Base-by-base conservation (phyloP, 495 filamentous ascomycete genomes). In the Penicillium malachiteum region DNA sequence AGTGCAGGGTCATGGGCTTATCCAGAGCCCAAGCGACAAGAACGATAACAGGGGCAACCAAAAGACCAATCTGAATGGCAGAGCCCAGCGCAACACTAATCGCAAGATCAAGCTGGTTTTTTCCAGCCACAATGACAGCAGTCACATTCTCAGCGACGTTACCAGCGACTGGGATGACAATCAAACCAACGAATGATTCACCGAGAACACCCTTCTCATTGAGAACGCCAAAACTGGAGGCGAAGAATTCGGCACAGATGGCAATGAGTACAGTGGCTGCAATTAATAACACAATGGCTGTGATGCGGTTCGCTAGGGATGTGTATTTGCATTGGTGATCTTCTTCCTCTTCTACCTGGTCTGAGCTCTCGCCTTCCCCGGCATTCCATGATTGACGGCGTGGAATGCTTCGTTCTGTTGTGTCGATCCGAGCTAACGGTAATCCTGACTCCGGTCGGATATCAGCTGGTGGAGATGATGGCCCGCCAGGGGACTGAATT, bases 41-140 rank as follows among this genome's bases (percentile, higher is more conserved):
- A 21, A 96, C 91, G 42, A 95, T 83, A 49, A 96, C 73, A 1
- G 92, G 92, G 3, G 92, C 96, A 39, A 96, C 80, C 71, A 96
- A 95, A 49, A 96, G 63, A 71, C 73, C 73, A 31, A 79, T 79
- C 70, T 96, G 92, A 64, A 96, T 95, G 55, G 86, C 91, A 40
- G 83, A 88, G 11, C 92, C 92, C 16, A 96, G 84, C 3, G 91
- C 91, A 33, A 96, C 89, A 59, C 90, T 91, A 57, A 96, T 95
- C 0, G 92, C 87, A 18, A 96, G 77, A 76, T 96, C 91, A 89
- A 96, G 94, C 77, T 96, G 96, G 74, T 96, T 95, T 77, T 95
- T 96, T 58, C 81, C 80, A 7, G 92, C 91, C 9, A 96, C 91
- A 21, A 84, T 89, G 30, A 96, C 88, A 1, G 92, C 90, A 1